phyloP scores from a whole-genome alignment of 371 early-diverging fungal species.

The Nematocida sp. region DNA sequence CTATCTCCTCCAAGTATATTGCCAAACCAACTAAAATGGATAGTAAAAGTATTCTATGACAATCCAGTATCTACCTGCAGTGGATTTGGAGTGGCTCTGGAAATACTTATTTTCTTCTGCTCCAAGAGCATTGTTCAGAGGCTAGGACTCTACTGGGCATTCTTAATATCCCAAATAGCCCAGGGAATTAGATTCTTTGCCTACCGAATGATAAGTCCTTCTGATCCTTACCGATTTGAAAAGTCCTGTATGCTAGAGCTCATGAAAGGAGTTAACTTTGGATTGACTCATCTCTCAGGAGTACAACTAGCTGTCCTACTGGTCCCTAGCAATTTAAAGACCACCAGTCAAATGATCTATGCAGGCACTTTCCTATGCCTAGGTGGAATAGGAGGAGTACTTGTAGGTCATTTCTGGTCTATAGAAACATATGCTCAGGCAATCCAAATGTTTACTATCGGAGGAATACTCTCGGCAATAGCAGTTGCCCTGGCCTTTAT shows the following conservation, averaged over 20 bases:
- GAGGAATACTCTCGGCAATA: conserved; percentile 47
- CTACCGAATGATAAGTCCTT: conserved; percentile 51
- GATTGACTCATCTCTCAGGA: conserved; percentile 63
- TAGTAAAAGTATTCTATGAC: conserved; percentile 44
- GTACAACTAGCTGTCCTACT: conserved; percentile 62
- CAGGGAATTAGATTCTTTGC: conserved; percentile 57
- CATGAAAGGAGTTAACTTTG: conserved; percentile 65
- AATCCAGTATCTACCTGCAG: conserved; percentile 60
- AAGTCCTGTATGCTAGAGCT: conserved; percentile 61
- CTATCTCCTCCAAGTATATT: conserved; percentile 25
- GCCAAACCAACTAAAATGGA: conserved; percentile 35
- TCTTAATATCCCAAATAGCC: conserved; percentile 63
- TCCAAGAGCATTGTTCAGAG: conserved; percentile 43
- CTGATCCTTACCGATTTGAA: conserved; percentile 50
- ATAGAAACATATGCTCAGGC: conserved; percentile 1
- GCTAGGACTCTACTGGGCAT: conserved; percentile 64
- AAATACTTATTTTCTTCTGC: conserved; percentile 61
- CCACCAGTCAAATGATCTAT: conserved; percentile 65
- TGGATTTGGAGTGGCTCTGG: conserved; percentile 63
- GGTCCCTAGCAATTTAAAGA: conserved; percentile 62
- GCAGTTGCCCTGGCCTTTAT: conserved; percentile 52
- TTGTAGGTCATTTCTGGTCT: conserved; percentile 48
- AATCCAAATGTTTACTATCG: conserved; percentile 23
- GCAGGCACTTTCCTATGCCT: conserved; percentile 63
- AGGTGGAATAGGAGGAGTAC: conserved; percentile 57